Base-by-base conservation (phyloP, 169 alveolate genomes). In the Plasmodium chabaudi region DNA sequence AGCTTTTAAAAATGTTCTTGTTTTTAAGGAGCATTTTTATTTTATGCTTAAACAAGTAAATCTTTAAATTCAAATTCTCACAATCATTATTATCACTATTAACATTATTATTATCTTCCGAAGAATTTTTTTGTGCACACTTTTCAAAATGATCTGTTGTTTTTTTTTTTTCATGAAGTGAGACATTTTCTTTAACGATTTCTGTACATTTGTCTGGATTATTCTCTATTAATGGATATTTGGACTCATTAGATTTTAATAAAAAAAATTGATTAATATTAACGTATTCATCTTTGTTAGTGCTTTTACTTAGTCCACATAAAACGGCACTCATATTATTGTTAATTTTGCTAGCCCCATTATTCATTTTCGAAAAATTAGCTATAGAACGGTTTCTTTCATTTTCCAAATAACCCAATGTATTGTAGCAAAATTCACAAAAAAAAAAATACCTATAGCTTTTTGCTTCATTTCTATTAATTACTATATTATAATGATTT, bases 31-130 rank as follows among this genome's bases (percentile, higher is more conserved):
- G 72, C 65, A 77, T 63, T 27, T 49, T 77, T 63, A 77, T 77
- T 77, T 77, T 77, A 68, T 77, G 88, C 25, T 77, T 77, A 64
- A 77, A 69, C 25, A 77, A 34, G 59, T 64, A 77, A 17, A 77
- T 7, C 42, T 68, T 68, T 68, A 47, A 10, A 12, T 12, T 34
- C 4, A 34, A 34, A 0, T 39, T 65, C 21, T 51, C 17, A 51
- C 59, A 51, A 51, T 13, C 9, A 5, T 2, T 51, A 17, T 34
- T 34, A 34, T 34, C 42, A 34, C 42, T 34, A 3, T 34, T 34
- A 34, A 3, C 42, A 34, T 34, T 34, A 34, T 34, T 34, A 7
- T 34, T 34, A 0, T 3, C 7, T 34, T 34, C 42, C 42, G 7
- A 34, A 3, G 42, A 0, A 3, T 34, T 34, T 34, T 34, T 34